These are phyloP conservation scores for Eutrema japonicum DNA, from an alignment of 345 rosid species.

Conservation along the genomic window DNA sequence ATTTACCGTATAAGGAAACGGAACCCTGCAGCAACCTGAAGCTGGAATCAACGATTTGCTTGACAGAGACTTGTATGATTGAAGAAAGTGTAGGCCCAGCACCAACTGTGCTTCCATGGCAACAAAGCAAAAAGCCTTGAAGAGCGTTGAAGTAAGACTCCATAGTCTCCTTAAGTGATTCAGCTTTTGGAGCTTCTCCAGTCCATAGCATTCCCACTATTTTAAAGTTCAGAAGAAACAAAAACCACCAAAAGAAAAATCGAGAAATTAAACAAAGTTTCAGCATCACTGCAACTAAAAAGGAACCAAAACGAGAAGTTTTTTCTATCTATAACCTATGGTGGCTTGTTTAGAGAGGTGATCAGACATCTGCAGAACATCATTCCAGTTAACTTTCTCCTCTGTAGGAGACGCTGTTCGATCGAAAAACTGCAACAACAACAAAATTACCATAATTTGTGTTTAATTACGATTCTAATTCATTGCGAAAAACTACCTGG, in stretches of 20 bases:
- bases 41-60: constrained; percentile 81
- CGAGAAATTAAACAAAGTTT: constrained; percentile 2
- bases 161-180: constrained; percentile 73
- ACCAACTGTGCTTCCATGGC: constrained; percentile 78
- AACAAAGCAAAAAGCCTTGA: constrained; percentile 82
- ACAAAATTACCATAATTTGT: background rate
- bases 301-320: background rate
- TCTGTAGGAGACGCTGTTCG: constrained; percentile 53
- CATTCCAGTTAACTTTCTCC: constrained; percentile 68
- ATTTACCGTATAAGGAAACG: constrained; percentile 64
- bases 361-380: constrained; percentile 77
- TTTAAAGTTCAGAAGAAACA: constrained; percentile 7
- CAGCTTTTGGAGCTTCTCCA: constrained; percentile 69
- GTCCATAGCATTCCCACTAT: constrained; percentile 95
- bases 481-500: constrained; percentile 52
- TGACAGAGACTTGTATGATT: constrained; percentile 57
- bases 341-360: constrained; percentile 89
- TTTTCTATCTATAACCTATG: constrained; percentile 46
- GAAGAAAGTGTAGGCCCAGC: constrained; percentile 90
- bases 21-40: constrained; percentile 80
- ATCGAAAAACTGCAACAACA: constrained; percentile 53
- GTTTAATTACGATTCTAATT: constrained; percentile 12
- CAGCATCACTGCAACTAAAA: background rate
- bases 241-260: background rate
- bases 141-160: constrained; percentile 64